Evolutionary conservation across 2,329 filamentous ascomycete species (phyloP), one percentile per base, ranked within the genome.

Genomic region (Cladorrhinum sp.): DNA sequence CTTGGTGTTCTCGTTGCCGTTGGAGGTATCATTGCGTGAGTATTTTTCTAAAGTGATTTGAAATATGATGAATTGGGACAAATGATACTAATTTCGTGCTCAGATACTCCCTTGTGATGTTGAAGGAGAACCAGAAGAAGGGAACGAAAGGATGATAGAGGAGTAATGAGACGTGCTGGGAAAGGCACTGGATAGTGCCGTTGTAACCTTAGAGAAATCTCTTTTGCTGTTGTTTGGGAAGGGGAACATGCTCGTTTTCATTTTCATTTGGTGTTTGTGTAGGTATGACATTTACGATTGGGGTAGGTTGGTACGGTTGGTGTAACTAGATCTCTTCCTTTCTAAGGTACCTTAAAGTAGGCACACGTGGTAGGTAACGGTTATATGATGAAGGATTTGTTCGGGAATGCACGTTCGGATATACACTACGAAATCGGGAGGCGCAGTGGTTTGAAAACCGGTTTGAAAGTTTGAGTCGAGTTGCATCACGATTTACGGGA

Each of bases 11-110:
- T 84, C 5, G 70, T 85, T 62, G 84, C 84, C 5, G 74, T 87
- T 54, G 78, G 77, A 24, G 84, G 83, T 49, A 85, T 86, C 55
- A 77, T 85, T 54, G 74, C 76, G 81, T 86, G 75, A 73, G 81
- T 77, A 10, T 24, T 23, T 13, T 20, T 24, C 36, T 20, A 53
- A 58, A 49, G 3, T 24, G 18, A 20, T 5, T 20, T 3, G 20
- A 49, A 36, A 24, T 38, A 45, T 3, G 8, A 18, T 50, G 59
- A 50, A 24, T 1, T 48, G 13, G 25, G 23, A 18, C n/a, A n/a
- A n/a, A n/a, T 36, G 49, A 54, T 62, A 62, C 52, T 65, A 54
- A 51, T n/a, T 16, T 20, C 10, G 18, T 16, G 20, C 7, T 29
- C 29, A 73, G 71, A 9, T 73, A 73, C 58, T 73, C 71, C 0